phyloP scores from a whole-genome alignment of 2,329 filamentous ascomycete species.

The Periconia sp. region DNA sequence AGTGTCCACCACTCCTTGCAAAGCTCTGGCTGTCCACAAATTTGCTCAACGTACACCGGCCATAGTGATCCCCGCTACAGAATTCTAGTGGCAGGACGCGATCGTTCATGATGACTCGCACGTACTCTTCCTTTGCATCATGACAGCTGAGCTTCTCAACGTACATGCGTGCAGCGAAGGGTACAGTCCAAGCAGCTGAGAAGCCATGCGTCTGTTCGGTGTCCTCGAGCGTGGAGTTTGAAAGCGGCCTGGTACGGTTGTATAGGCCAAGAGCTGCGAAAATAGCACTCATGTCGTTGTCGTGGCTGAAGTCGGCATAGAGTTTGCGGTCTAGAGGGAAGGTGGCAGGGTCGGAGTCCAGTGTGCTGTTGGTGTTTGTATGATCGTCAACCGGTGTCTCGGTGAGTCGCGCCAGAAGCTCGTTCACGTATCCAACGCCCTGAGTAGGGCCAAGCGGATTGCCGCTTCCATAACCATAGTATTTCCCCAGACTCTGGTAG shows the following conservation, averaged over 20 bases:
- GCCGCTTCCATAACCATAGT: slow-evolving; percentile 79
- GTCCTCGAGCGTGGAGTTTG: slow-evolving; percentile 54
- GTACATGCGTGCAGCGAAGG: slow-evolving; percentile 81
- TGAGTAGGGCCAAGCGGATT: slow-evolving; percentile 82
- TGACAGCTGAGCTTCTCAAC: slow-evolving; percentile 84
- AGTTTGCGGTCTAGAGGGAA: slow-evolving; percentile 73
- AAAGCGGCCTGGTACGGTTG: slow-evolving; percentile 63
- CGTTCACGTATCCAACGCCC: slow-evolving; percentile 86
- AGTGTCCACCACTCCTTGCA: slow-evolving; percentile 73
- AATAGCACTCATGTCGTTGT: slow-evolving; percentile 82
- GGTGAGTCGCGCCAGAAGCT: slow-evolving; percentile 83
- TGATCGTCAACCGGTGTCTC: slow-evolving; percentile 70
- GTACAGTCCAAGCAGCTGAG: slow-evolving; percentile 78
- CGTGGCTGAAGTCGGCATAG: slow-evolving; percentile 91
- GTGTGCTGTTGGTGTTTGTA: slow-evolving; percentile 78
- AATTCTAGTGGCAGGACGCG: slow-evolving; percentile 74
- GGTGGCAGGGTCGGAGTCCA: slow-evolving; percentile 69
- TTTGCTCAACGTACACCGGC: slow-evolving; percentile 70
- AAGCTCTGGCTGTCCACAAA: slow-evolving; percentile 81
- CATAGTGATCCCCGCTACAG: slow-evolving; percentile 73
- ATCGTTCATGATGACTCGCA: slow-evolving; percentile 84
- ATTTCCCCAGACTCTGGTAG: slow-evolving; percentile 79
- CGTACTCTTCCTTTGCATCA: slow-evolving; percentile 67
- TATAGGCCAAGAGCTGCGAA: slow-evolving; percentile 81
- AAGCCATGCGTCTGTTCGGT: slow-evolving; percentile 68